Conservation (phyloP, 78 protist species). For the Chrysochromulina tobinii region DNA sequence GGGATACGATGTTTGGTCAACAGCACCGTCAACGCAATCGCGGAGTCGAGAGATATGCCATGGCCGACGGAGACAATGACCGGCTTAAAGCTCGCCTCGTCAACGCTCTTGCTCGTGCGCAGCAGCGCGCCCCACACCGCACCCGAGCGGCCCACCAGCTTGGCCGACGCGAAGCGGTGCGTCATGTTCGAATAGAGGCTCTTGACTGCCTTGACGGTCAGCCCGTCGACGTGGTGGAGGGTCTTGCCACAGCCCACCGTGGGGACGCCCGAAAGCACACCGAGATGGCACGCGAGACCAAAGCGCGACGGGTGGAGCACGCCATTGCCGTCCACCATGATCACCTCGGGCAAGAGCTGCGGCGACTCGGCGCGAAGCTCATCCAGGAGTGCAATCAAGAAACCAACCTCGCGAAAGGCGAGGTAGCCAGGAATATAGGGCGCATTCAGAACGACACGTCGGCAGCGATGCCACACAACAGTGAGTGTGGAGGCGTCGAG, state of each 20-base stretch:
- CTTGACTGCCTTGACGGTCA: neutral
- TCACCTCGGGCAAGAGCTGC: slow-evolving; percentile 3
- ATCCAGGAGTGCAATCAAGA: neutral
- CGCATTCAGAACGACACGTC: neutral
- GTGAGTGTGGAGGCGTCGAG: neutral
- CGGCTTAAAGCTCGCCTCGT: neutral
- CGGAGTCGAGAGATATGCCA: slow-evolving; percentile 26
- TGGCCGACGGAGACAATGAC: slow-evolving; percentile 55
- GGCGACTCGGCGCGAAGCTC: neutral
- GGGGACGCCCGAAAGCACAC: slow-evolving; percentile 27
- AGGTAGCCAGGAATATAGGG: slow-evolving; percentile 50
- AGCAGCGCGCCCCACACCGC: slow-evolving; percentile 30
- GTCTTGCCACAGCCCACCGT: slow-evolving; percentile 30
- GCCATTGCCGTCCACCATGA: slow-evolving; percentile 49
- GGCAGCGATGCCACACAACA: neutral
- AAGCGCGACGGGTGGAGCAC: slow-evolving; percentile 33
- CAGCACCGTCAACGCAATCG: neutral
- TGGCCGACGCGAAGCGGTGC: neutral
- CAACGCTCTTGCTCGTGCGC: neutral
- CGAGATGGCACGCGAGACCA: slow-evolving; percentile 40
- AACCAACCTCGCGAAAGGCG: slow-evolving; percentile 40
- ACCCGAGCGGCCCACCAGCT: slow-evolving; percentile 6
- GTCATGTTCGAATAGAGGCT: neutral
- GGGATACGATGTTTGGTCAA: slow-evolving; percentile 30
- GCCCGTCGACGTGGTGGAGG: slow-evolving; percentile 21